Evolutionary conservation across 768 basidiomycete species (phyloP), one percentile per base, ranked within the genome.

Genomic region (Gloeopeniophorella convolvens): DNA sequence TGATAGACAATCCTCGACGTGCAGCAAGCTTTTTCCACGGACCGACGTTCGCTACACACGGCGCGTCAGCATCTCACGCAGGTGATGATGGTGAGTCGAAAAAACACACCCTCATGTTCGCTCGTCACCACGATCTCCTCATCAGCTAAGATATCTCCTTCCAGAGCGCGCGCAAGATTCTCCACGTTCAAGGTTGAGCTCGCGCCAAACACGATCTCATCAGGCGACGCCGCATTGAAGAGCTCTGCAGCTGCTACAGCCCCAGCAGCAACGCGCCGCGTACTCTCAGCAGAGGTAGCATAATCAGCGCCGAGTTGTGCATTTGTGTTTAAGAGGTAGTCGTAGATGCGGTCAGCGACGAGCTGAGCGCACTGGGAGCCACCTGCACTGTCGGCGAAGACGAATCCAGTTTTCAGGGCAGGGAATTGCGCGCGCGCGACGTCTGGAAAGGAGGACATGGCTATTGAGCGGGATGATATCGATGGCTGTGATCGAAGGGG

Each of bases 111-210:
- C 72, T 91, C 87, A 55, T 91, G 88, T 60, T 89, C 88, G 1
- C 76, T 78, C 0, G 83, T 85, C n/a, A 89, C 62, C 46, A 91
- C 79, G 48, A 89, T 79, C 64, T 89, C 87, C 50, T 89, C 87
- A 3, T 77, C 83, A 1, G 66, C 52, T 30, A 72, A 60, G 23
- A 89, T 70, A 44, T 73, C 73, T 0, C 56, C 59, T 28, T 84
- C 83, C 48, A 89, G 60, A 0, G 78, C 77, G 4, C 83, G 68
- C 0, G 85, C 73, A 0, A 89, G 70, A 59, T 88, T 87, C 62
- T 84, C 85, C 20, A 85, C 56, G 30, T 84, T 75, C 69, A 80
- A 66, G 0, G 86, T 84, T 9, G 85, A 79, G 59, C 81, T 83
- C 21, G 77, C 69, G 0, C 80, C 82, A 55, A 84, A 81, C 10